Conservation (phyloP, 2,329 filamentous ascomycete genomes). For the Tolypocladium tropicale region DNA sequence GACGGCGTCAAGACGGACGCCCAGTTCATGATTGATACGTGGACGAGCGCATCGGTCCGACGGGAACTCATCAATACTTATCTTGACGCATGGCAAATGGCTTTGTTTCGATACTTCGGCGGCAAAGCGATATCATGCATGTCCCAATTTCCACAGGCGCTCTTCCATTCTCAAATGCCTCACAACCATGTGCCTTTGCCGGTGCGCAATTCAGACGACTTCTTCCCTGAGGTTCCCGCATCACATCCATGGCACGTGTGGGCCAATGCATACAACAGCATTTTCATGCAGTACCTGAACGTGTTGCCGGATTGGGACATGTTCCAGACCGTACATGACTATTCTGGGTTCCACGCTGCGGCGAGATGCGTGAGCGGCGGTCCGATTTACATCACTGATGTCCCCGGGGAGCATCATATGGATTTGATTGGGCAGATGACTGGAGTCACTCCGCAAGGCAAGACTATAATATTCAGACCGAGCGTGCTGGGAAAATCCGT, state of each 20-base stretch:
- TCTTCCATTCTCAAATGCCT: constrained; percentile 77
- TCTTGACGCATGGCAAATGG: constrained; percentile 76
- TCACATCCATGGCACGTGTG: constrained; percentile 95
- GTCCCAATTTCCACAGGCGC: constrained; percentile 76
- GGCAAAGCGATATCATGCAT: constrained; percentile 83
- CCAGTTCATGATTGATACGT: constrained; percentile 78
- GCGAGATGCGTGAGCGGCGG: constrained; percentile 84
- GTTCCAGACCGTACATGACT: constrained; percentile 56
- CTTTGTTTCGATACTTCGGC: constrained; percentile 67
- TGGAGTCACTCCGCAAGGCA: constrained; percentile 58
- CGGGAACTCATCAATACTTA: constrained; percentile 63
- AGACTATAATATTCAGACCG: constrained; percentile 73
- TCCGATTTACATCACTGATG: constrained; percentile 89
- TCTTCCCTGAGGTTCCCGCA: constrained; percentile 71
- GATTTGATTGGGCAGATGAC: constrained; percentile 72
- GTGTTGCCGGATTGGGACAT: constrained; percentile 75
- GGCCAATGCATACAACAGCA: constrained; percentile 79
- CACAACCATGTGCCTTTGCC: constrained; percentile 63
- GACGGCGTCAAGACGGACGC: constrained; percentile 89
- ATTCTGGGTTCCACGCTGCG: constrained; percentile 78
- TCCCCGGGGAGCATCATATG: constrained; percentile 71
- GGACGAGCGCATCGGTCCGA: constrained; percentile 59
- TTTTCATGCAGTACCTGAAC: constrained; percentile 78
- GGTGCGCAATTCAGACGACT: constrained; percentile 82
- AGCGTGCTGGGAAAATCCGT: constrained; percentile 62